These are phyloP conservation scores for Dioscorea zingiberensis DNA, from an alignment of 106 monocot genomes.

Conservation along the genomic window DNA sequence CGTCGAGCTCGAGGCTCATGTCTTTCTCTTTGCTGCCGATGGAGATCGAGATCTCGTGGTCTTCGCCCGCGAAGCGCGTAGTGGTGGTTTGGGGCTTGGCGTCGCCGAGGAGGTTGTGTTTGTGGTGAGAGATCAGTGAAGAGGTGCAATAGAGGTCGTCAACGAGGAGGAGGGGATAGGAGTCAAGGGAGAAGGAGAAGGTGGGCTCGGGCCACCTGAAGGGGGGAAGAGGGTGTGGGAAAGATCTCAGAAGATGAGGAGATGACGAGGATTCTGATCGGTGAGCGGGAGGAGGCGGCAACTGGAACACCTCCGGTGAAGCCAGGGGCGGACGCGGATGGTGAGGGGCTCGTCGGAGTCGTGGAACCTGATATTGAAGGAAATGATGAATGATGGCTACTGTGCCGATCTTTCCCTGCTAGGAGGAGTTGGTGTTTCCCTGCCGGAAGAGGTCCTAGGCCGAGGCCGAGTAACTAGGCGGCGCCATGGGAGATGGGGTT, in stretches of 20 bases:
- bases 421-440: no score
- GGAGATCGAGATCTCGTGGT: slow-evolving; percentile 38
- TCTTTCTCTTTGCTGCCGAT: slow-evolving; percentile 26
- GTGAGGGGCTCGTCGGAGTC: not conserved
- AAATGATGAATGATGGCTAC: no score
- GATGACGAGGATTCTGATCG: not conserved
- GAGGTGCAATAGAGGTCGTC: slow-evolving; percentile 14
- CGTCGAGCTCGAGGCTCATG: slow-evolving; percentile 50
- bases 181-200: slow-evolving; percentile 46
- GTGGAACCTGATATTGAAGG: no score
- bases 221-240: slow-evolving; percentile 41
- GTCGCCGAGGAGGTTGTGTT: slow-evolving; percentile 51
- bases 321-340: slow-evolving; percentile 45
- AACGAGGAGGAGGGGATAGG: not conserved
- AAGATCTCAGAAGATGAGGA: slow-evolving; percentile 52
- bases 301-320: slow-evolving; percentile 32
- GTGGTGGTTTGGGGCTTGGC: slow-evolving; percentile 31
- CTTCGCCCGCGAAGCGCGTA: slow-evolving; percentile 35
- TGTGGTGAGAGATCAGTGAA: slow-evolving; percentile 41
- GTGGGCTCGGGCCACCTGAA: slow-evolving; percentile 48
- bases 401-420: no score
- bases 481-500: no score
- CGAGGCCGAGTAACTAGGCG: no score
- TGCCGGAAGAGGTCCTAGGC: no score
- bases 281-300: not conserved